Base-by-base conservation (phyloP, 2,329 filamentous ascomycete species). In the Neopestalotiopsis sp. region DNA sequence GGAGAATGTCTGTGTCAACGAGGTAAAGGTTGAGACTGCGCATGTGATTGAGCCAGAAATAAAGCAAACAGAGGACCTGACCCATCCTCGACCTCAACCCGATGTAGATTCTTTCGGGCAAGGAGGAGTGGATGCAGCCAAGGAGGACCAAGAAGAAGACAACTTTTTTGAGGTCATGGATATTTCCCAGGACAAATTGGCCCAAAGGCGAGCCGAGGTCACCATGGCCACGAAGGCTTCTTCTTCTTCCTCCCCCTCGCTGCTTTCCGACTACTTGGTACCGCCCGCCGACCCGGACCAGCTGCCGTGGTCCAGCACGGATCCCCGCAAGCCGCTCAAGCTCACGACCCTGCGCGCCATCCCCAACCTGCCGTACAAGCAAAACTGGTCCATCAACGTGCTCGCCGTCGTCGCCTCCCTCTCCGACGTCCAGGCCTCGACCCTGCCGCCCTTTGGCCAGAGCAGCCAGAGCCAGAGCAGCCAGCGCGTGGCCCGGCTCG, bases 311-410 rank as follows among this genome's bases (percentile, higher is more conserved):
- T 78, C 82, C 65, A 83, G 81, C 77, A 78, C 81, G 65, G 75
- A 84, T 65, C 79, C 76, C 0, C 79, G 80, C 32, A 78, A 76
- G 0, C 84, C 86, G 0, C 78, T 88, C 17, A 88, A 85, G 71
- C 83, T 89, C 34, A 88, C 86, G 0, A 80, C 81, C 3, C 79
- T 89, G 13, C 80, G 80, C 61, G 79, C 82, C 6, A 84, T 89
- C 63, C 84, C 86, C 0, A 78, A 83, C 69, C 81, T 89, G 1
- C 86, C 86, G 1, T 89, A 86, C 76, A 84, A 84, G 66, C 86
- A 88, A 69, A 89, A 89, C 74, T 89, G 86, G 86, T 84, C 84
- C 60, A 82, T 85, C 75, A 89, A 89, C 70, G 78, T 88, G 6
- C 82, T 89, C 3, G 85, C 81, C 67, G 80, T 89, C n/a, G 70